These are phyloP conservation scores for Rhynchosporium agropyri DNA, from an alignment of 2,329 filamentous ascomycete species.

Conservation along the genomic window DNA sequence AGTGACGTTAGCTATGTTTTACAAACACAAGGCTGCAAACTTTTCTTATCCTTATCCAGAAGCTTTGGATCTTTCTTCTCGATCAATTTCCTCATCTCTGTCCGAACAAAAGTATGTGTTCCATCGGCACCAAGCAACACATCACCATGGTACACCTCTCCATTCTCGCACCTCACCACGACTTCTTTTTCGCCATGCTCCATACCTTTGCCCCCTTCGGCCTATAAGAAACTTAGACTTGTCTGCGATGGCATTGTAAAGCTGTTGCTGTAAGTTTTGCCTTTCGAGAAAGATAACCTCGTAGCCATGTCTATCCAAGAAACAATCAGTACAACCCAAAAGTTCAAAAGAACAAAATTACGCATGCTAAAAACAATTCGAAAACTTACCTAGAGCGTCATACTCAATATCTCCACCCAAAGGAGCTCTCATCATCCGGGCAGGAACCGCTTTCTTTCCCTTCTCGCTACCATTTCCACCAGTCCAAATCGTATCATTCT, in stretches of 20 bases:
- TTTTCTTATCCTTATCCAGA: constrained; percentile 21
- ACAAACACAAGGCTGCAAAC: constrained; percentile 15
- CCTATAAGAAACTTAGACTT: constrained; percentile 21
- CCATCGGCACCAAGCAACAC: constrained; percentile 33
- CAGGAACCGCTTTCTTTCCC: neutral
- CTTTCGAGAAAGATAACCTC: constrained; percentile 13
- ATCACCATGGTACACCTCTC: constrained; percentile 24
- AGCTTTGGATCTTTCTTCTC: constrained; percentile 13
- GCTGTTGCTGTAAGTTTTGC: constrained; percentile 12
- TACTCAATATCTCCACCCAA: neutral
- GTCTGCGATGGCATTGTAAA: constrained; percentile 21
- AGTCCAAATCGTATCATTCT: neutral
- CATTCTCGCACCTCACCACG: constrained; percentile 28
- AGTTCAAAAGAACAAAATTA: neutral
- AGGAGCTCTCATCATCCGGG: neutral
- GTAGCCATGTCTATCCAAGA: constrained; percentile 18
- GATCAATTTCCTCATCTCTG: constrained; percentile 26
- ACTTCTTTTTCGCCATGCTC: constrained; percentile 23
- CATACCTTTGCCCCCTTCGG: constrained; percentile 21
- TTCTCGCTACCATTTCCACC: constrained; percentile 6
- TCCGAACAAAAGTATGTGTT: constrained; percentile 29
- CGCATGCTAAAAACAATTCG: neutral
- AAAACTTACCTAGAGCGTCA: neutral
- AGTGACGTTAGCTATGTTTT: neutral
- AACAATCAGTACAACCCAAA: neutral